phyloP scores from a whole-genome alignment of 495 filamentous ascomycete genomes.

The Penicillium paradoxum region DNA sequence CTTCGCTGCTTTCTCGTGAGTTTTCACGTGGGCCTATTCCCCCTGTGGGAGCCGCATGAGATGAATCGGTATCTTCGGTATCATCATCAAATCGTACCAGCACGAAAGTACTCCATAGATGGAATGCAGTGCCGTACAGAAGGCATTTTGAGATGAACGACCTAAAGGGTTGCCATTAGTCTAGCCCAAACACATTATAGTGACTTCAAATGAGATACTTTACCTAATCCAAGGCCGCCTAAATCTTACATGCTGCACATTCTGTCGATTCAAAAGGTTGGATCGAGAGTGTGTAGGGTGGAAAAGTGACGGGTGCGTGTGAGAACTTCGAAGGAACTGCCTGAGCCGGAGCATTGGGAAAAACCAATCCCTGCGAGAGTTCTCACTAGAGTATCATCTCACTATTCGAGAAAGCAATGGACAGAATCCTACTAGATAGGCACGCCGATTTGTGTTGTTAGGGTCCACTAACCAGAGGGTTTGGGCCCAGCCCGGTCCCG shows the following conservation, averaged over 20 bases:
- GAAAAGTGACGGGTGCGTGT: slow-evolving; percentile 19
- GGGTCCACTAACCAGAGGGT: no score
- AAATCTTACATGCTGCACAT: slow-evolving; percentile 36
- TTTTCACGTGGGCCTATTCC: neutral
- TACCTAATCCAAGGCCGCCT: slow-evolving; percentile 40
- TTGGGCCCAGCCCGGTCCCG: no score
- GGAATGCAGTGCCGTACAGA: slow-evolving; percentile 35
- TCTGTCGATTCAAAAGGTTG: slow-evolving; percentile 11
- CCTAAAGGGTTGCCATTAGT: slow-evolving; percentile 18
- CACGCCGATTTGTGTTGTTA: neutral
- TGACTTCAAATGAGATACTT: neutral
- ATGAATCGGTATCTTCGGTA: slow-evolving; percentile 14
- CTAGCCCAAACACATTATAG: neutral
- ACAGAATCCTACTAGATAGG: neutral
- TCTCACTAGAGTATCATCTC: slow-evolving; percentile 11
- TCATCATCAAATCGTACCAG: slow-evolving; percentile 37
- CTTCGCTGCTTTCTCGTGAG: neutral
- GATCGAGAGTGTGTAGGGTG: slow-evolving; percentile 12
- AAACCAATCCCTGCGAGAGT: slow-evolving; percentile 9
- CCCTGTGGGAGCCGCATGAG: slow-evolving; percentile 1
- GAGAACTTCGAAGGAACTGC: slow-evolving; percentile 27
- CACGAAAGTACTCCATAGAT: slow-evolving; percentile 35
- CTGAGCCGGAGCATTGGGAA: slow-evolving; percentile 38
- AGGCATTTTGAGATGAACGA: slow-evolving; percentile 30
- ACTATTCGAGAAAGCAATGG: neutral